Conservation (phyloP, 2,329 filamentous ascomycete species). For the Colletotrichum shisoi region DNA sequence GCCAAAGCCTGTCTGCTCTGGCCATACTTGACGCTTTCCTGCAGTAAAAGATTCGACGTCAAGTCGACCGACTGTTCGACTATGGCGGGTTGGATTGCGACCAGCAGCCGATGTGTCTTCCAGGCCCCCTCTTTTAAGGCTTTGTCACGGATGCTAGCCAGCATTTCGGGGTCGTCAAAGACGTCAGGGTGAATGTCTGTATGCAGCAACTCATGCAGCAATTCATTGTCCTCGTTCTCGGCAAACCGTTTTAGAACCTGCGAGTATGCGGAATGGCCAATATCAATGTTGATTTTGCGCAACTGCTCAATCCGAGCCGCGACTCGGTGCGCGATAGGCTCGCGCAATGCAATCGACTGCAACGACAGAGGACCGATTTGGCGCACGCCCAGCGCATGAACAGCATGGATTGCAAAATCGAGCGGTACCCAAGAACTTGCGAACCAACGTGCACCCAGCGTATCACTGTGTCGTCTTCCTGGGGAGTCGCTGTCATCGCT, state of each 20-base stretch:
- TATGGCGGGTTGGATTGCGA: conserved; percentile 53
- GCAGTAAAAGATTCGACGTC: conserved; percentile 49
- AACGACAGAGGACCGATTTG: conserved; percentile 78
- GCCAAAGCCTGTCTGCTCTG: conserved; percentile 44
- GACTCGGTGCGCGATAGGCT: conserved; percentile 65
- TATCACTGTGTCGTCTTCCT: conserved; percentile 67
- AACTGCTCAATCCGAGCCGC: conserved; percentile 67
- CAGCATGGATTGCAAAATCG: conserved; percentile 73
- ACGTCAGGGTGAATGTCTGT: conserved; percentile 65
- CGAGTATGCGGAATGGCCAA: conserved; percentile 70
- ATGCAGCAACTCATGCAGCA: conserved; percentile 56
- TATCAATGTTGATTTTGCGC: conserved; percentile 66
- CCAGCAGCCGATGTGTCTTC: conserved; percentile 54
- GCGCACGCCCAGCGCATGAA: conserved; percentile 74
- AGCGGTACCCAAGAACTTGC: conserved; percentile 75
- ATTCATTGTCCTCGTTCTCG: conserved; percentile 59
- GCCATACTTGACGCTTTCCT: conserved; percentile 44
- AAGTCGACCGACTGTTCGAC: conserved; percentile 44
- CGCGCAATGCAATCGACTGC: conserved; percentile 76
- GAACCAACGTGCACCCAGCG: conserved; percentile 80
- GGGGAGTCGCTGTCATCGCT: conserved; percentile 51
- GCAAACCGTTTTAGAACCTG: conserved; percentile 72
- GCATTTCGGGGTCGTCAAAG: conserved; percentile 57
- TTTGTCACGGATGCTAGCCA: conserved; percentile 51
- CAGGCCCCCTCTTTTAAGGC: conserved; percentile 51